Evolutionary conservation across 2,329 filamentous ascomycete genomes (phyloP).

Genomic region (Clonostachys sp.): DNA sequence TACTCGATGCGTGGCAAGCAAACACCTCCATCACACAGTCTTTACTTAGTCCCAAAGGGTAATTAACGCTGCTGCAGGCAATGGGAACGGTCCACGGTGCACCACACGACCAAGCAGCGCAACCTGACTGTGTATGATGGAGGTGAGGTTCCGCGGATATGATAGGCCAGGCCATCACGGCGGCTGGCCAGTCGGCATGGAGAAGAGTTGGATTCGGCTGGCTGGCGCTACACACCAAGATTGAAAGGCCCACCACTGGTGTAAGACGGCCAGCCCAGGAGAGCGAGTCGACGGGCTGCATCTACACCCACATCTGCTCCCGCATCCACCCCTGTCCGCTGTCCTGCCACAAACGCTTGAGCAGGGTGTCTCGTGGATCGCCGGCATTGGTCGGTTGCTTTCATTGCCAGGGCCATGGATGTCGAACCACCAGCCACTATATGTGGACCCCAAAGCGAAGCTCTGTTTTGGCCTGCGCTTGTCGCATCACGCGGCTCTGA

Average conservation of each 20-base stretch:
- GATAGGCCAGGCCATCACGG: conserved; percentile 1
- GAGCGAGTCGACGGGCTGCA: conserved; percentile 33
- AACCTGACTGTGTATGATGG: conserved; percentile 3
- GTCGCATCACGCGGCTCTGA: not conserved
- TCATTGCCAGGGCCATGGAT: not conserved
- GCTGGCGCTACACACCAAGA: conserved; percentile 29
- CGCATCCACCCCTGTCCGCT: not conserved
- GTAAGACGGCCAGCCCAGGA: conserved; percentile 26
- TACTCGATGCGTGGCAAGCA: too few relatives aligned
- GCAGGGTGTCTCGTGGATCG: conserved; percentile 19
- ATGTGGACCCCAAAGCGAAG: too few relatives aligned
- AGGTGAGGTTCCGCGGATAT: conserved; percentile 1
- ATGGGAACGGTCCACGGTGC: too few relatives aligned
- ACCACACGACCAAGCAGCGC: too few relatives aligned
- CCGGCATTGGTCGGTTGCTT: conserved; percentile 20
- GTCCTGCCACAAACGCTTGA: conserved; percentile 17
- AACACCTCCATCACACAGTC: too few relatives aligned
- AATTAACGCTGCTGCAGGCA: too few relatives aligned
- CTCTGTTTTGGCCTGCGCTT: not conserved
- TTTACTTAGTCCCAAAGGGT: too few relatives aligned
- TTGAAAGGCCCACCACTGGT: conserved; percentile 25
- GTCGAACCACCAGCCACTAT: too few relatives aligned
- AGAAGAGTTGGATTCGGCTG: conserved; percentile 18
- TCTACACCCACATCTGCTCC: not conserved
- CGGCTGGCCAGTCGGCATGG: conserved; percentile 4